phyloP scores from a whole-genome alignment of 73 alveolate genomes.

The Paramecium primaurelia region DNA sequence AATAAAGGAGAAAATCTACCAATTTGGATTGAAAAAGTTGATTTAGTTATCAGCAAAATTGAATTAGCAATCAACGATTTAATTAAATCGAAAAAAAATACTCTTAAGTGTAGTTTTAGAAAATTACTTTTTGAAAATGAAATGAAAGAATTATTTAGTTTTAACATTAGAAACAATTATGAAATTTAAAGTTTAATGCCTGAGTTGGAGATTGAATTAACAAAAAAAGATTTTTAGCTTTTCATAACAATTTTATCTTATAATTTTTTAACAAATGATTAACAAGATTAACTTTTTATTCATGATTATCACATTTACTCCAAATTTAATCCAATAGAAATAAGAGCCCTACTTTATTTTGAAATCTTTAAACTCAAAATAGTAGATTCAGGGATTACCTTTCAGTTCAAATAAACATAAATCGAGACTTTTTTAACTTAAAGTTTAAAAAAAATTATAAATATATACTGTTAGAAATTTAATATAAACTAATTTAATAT shows the following conservation, averaged over 20 bases:
- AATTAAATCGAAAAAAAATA: not conserved
- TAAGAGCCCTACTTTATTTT: not conserved
- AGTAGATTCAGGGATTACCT: not conserved
- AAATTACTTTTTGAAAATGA: conserved; percentile 33
- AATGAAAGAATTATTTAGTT: not conserved
- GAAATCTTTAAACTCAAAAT: not conserved
- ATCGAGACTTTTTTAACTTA: conserved; percentile 9
- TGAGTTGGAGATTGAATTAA: not conserved
- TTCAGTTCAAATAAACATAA: not conserved
- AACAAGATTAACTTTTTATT: not conserved
- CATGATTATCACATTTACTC: not conserved
- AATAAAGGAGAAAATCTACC: not conserved
- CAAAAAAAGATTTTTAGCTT: not conserved
- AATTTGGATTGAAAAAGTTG: not conserved
- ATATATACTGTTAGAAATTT: not conserved
- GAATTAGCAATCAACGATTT: not conserved
- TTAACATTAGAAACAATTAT: not conserved
- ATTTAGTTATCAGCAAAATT: not conserved
- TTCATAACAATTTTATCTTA: not conserved
- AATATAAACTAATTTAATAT: not conserved
- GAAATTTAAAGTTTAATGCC: not conserved
- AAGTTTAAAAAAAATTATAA: not conserved
- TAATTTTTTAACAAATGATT: not conserved
- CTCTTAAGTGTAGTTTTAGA: not conserved
- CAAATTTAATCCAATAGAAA: not conserved